Base-by-base conservation (phyloP, 805 yeast genomes). In the Millerozyma acaciae region DNA sequence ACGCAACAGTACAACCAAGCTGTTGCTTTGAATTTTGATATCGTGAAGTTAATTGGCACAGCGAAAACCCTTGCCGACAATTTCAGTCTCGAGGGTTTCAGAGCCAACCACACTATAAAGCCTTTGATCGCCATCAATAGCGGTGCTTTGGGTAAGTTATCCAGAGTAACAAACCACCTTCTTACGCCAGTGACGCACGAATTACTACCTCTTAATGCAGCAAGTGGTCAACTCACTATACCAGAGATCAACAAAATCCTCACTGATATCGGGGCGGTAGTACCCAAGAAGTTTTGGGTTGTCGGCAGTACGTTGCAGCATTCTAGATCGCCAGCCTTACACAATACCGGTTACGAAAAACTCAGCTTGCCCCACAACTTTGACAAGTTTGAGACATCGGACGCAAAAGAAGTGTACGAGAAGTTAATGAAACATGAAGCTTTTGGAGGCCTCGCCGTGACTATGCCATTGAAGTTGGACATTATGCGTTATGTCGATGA, bases 371-470 rank as follows among this genome's bases (percentile, higher is more conserved):
- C 96, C 9, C 79, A 88, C 57, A 45, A 50, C 4, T 88, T 89
- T 51, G 72, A 60, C 10, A 67, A 70, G 41, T 77, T 75, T 51
- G 96, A 87, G 53, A 78, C 95, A 1, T 68, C 65, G 14, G 73
- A 76, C 45, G 85, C 80, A 7, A 51, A 53, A 2, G 70, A 67
- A 30, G 89, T 85, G 17, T 66, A 68, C 31, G 61, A 67, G 8
- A 58, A 70, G 28, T 54, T 88, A 34, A 63, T 77, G 37, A 53
- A 65, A 22, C 57, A 75, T 10, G 51, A 62, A 6, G 50, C 55
- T 20, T 83, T 93, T 50, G 97, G 97, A 29, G 99, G 98, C n/a
- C 78, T 84, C 41, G 89, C 95, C 4, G 86, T 93, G 6, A 93
- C 98, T 2, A 90, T 90, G 53, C 99, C 99, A 4, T 68, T 90